Percentiles rank a stretch among this genome's conserved stretches.
Conservation (phyloP, 441 rosid species). For the Kokia cookei region DNA sequence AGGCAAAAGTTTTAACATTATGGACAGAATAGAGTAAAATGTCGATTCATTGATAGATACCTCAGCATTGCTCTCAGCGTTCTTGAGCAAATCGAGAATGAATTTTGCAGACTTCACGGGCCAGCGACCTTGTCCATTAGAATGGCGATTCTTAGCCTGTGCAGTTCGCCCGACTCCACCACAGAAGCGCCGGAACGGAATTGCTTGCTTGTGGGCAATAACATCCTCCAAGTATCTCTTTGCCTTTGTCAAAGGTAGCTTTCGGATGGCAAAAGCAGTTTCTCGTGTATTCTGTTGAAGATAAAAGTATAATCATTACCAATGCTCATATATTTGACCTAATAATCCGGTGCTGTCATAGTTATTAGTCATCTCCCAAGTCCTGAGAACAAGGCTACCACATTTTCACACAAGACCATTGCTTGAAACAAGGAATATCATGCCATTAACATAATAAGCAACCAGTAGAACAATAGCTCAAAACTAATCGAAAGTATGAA, state of each 20-base stretch:
- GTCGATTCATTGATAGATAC: constrained; percentile 8
- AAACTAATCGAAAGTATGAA: neutral
- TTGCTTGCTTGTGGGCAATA: constrained; percentile 54
- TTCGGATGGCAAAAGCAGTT: constrained; percentile 45
- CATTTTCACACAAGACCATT: too few species aligned
- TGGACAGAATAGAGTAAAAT: neutral
- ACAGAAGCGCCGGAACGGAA: constrained; percentile 54
- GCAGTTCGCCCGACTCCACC: constrained; percentile 55
- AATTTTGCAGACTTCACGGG: constrained; percentile 46
- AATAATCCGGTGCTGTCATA: neutral
- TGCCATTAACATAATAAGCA: too few species aligned
- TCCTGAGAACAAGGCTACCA: too few species aligned
- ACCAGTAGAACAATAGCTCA: neutral
- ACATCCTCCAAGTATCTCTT: constrained; percentile 60
- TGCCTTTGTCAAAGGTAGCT: constrained; percentile 44
- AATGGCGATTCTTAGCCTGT: constrained; percentile 54
- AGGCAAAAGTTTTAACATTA: neutral
- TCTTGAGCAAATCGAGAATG: constrained; percentile 50
- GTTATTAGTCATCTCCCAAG: neutral
- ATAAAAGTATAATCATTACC: neutral
- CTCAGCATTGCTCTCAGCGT: constrained; percentile 60
- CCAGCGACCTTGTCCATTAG: constrained; percentile 61
- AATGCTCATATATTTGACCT: neutral
- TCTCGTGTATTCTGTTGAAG: constrained; percentile 43
- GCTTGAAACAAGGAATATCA: too few species aligned